Conservation (phyloP, 129 eudicot species). For the Chrysanthemum lavandulifolium region DNA sequence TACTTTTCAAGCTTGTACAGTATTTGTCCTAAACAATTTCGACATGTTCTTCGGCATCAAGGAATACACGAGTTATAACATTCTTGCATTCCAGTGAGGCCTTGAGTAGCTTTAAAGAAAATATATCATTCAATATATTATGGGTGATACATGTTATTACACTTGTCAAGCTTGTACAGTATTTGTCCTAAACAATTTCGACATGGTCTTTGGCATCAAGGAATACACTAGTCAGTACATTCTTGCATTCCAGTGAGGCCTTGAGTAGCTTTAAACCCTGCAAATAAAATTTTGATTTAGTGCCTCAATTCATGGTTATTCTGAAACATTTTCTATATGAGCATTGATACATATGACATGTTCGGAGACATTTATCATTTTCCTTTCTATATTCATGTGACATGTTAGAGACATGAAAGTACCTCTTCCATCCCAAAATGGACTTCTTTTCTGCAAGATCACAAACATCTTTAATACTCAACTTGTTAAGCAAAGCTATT, state of each 20-base stretch:
- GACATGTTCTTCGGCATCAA: constrained; percentile 26
- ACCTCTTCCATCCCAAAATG: constrained; percentile 36
- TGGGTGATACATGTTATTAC: no score
- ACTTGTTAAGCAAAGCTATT: constrained; percentile 32
- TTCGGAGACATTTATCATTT: no score
- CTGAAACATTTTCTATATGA: neutral
- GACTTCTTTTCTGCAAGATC: constrained; percentile 39
- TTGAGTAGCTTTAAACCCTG: constrained; percentile 42
- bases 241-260: constrained; percentile 37
- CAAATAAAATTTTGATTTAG: constrained; percentile 5
- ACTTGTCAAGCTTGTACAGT: neutral
- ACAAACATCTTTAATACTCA: constrained; percentile 32
- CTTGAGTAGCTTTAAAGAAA: constrained; percentile 33
- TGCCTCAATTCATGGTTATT: neutral
- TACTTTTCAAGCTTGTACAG: neutral
- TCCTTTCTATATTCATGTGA: no score
- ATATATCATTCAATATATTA: no score
- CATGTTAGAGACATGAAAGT: neutral
- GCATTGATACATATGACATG: no score
- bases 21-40: constrained; percentile 23
- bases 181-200: constrained; percentile 22
- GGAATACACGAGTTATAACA: constrained; percentile 35
- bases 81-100: constrained; percentile 39
- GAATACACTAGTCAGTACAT: constrained; percentile 36
- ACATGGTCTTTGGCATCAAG: constrained; percentile 30